Evolutionary conservation across 176 grass and related monocot genomes (phyloP).

Genomic region (Triticum dicoccoides): DNA sequence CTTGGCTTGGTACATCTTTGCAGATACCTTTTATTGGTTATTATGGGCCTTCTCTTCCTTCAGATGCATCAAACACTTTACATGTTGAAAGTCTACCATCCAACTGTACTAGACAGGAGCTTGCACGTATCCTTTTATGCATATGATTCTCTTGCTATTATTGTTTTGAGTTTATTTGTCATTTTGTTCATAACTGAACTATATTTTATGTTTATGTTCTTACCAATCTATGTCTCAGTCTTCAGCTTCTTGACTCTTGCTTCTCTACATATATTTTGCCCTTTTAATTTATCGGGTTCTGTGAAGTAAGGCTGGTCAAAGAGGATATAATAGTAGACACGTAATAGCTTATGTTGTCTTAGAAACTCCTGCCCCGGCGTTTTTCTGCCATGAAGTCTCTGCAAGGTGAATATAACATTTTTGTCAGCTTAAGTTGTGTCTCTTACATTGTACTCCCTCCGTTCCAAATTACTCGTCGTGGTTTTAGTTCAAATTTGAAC

Average conservation of each 20-base stretch:
- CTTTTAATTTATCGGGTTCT: conserved; percentile 52
- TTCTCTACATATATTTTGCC: conserved; percentile 72
- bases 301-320: conserved; percentile 63
- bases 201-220: not conserved
- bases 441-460: not conserved
- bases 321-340: not conserved
- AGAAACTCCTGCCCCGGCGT: conserved; percentile 43
- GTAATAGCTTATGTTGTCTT: conserved; percentile 71
- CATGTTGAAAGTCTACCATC: conserved; percentile 69
- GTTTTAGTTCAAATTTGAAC: too few species aligned
- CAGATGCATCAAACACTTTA: conserved; percentile 31
- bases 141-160: conserved; percentile 24
- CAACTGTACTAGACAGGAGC: conserved; percentile 56
- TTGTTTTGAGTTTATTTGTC: not conserved
- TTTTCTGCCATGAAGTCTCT: conserved; percentile 48
- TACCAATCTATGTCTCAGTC: not conserved
- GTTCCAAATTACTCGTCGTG: too few species aligned
- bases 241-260: conserved; percentile 36
- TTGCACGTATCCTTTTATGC: conserved; percentile 45
- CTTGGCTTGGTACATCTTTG: not conserved
- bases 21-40: too few species aligned
- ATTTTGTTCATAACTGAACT: not conserved
- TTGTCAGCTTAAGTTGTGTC: not conserved
- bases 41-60: too few species aligned
- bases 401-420: conserved; percentile 52